Percentiles rank a stretch among this genome's conserved stretches.
phyloP scores from a whole-genome alignment of 192 early-diverging fungal genomes.

The Coemansia sp. region DNA sequence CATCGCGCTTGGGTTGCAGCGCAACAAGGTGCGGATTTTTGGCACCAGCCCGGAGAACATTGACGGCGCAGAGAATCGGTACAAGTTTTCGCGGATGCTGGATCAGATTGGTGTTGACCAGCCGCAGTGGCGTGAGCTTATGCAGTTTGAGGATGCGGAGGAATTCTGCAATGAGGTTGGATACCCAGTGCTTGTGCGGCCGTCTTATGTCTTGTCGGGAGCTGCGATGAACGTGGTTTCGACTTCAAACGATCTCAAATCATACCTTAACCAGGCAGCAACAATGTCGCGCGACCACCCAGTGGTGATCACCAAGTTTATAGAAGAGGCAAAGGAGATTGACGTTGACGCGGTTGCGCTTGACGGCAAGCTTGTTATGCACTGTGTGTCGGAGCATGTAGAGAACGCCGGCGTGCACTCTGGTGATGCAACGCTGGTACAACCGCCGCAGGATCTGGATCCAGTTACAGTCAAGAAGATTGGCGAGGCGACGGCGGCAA shows the following conservation, averaged over 20 bases:
- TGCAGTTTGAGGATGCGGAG: constrained; percentile 79
- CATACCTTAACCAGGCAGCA: constrained; percentile 85
- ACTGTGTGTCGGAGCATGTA: constrained; percentile 96
- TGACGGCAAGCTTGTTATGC: constrained; percentile 89
- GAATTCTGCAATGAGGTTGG: constrained; percentile 85
- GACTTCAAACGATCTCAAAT: constrained; percentile 76
- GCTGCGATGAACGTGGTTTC: constrained; percentile 99
- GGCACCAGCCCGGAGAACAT: constrained; percentile 97
- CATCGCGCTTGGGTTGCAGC: constrained; percentile 87
- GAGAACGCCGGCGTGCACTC: constrained; percentile 99
- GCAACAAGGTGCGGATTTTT: constrained; percentile 89
- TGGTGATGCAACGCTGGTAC: constrained; percentile 93
- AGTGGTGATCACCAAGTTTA: constrained; percentile 98
- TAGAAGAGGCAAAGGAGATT: constrained; percentile 97
- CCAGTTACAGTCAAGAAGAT: constrained; percentile 93
- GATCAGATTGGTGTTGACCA: constrained; percentile 98
- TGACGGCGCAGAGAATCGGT: constrained; percentile 94
- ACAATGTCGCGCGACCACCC: constrained; percentile 92
- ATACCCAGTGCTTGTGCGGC: constrained; percentile 94
- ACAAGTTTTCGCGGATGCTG: constrained; percentile 96
- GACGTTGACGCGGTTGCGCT: constrained; percentile 98
- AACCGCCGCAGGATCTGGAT: constrained; percentile 94
- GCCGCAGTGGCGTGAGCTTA: constrained; percentile 95
- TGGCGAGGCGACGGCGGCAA: constrained; percentile 86
- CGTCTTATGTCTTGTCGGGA: constrained; percentile 97